A percentile compares a stretch with the other conserved stretches of the same genome.
Conservation (phyloP, 2,329 filamentous ascomycete species). For the Pseudopithomyces chartarum region DNA sequence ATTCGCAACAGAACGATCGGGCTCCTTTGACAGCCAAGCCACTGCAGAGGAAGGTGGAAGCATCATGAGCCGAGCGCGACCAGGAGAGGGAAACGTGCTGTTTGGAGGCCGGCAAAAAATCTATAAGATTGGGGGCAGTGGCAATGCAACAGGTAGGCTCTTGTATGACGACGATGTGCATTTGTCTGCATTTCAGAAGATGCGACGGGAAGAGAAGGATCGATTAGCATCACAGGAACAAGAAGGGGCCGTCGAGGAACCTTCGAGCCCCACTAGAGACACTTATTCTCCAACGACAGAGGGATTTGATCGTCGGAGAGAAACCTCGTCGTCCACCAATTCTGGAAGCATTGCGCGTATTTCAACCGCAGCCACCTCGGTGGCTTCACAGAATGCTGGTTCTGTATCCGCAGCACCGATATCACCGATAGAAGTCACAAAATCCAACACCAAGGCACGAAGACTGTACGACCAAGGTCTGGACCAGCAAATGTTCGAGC, state of each 20-base stretch:
- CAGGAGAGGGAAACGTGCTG: conserved; percentile 85
- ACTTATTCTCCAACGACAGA: conserved; percentile 60
- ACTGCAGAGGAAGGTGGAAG: conserved; percentile 73
- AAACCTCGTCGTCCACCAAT: conserved; percentile 82
- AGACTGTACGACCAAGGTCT: conserved; percentile 84
- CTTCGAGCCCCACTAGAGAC: conserved; percentile 52
- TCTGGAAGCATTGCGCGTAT: conserved; percentile 70
- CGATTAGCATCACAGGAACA: conserved; percentile 32
- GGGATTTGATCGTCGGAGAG: conserved; percentile 75
- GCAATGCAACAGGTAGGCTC: conserved; percentile 49
- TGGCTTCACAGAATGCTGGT: conserved; percentile 69
- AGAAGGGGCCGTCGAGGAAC: conserved; percentile 49
- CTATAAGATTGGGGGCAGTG: conserved; percentile 72
- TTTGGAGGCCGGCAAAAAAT: conserved; percentile 97
- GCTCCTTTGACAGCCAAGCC: conserved; percentile 66
- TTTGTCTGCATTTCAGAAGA: conserved; percentile 80
- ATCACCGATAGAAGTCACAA: conserved; percentile 56
- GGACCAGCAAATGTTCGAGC: conserved; percentile 78
- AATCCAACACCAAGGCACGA: conserved; percentile 70
- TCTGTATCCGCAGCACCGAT: conserved; percentile 40
- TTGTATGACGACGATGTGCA: conserved; percentile 88
- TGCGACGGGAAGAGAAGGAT: conserved; percentile 63
- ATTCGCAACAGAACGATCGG: conserved; percentile 63
- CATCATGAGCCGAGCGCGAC: conserved; percentile 83
- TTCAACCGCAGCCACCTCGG: conserved; percentile 87